A percentile compares a stretch with the other conserved stretches of the same genome.
Evolutionary conservation across 495 filamentous ascomycete genomes (phyloP).

Genomic region (Rhizodiscina lignyota): DNA sequence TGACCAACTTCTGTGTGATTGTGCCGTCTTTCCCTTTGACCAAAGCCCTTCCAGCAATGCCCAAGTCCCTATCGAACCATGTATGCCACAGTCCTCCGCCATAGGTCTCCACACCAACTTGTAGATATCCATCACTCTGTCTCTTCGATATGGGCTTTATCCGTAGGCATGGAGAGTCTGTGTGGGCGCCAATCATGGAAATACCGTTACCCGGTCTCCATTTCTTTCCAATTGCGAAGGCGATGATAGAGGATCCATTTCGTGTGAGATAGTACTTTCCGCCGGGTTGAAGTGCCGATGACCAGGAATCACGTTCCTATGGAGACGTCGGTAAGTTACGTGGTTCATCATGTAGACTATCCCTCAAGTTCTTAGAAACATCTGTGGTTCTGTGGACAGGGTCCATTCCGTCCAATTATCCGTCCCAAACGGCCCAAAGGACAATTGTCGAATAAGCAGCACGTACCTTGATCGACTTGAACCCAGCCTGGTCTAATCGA

Average conservation of each 20-base stretch:
- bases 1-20: slow-evolving; percentile 72
- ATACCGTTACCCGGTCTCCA: slow-evolving; percentile 93
- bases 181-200: slow-evolving; percentile 91
- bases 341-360: no score
- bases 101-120: slow-evolving; percentile 93
- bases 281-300: slow-evolving; percentile 58
- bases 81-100: slow-evolving; percentile 73
- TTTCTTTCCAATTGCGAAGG: slow-evolving; percentile 81
- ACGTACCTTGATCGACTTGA: slow-evolving; percentile 59
- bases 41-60: slow-evolving; percentile 78
- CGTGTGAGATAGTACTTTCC: slow-evolving; percentile 94
- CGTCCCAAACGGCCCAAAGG: no score
- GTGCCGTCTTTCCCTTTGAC: slow-evolving; percentile 55
- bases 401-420: not conserved
- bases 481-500: slow-evolving; percentile 64
- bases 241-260: slow-evolving; percentile 84
- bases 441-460: no score
- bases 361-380: no score
- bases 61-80: slow-evolving; percentile 92
- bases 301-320: slow-evolving; percentile 80
- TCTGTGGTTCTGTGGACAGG: no score
- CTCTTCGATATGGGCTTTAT: slow-evolving; percentile 92
- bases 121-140: slow-evolving; percentile 69
- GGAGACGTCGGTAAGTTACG: slow-evolving; percentile 1
- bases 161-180: slow-evolving; percentile 79